A percentile compares a stretch with the other conserved stretches of the same genome.
Conservation (phyloP, 2,329 filamentous ascomycete species). For the Aspergillus sp. region DNA sequence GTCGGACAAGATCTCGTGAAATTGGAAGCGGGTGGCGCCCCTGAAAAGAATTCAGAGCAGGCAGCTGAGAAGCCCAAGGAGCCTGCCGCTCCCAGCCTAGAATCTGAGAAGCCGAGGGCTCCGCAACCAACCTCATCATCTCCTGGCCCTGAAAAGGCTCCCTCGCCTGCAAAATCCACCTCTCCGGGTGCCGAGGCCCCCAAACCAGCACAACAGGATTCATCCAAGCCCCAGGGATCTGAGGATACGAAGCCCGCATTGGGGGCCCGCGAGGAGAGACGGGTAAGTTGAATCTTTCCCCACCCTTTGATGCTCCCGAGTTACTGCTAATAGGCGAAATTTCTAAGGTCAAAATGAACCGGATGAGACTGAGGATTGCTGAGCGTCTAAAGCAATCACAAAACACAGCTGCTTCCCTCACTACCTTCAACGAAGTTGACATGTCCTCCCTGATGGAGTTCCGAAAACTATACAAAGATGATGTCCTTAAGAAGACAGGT, state of each 20-base stretch:
- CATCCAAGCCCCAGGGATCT: slow-evolving; percentile 21
- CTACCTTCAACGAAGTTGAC: slow-evolving; percentile 98
- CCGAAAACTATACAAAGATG: slow-evolving; percentile 95
- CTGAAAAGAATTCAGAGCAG: slow-evolving; percentile 57
- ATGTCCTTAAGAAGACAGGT: slow-evolving; percentile 90
- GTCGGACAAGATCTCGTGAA: slow-evolving; percentile 90
- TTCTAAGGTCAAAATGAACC: slow-evolving; percentile 94
- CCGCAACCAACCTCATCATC: slow-evolving; percentile 16
- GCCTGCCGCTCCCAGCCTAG: slow-evolving; percentile 53
- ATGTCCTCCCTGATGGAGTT: slow-evolving; percentile 98
- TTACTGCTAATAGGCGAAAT: slow-evolving; percentile 6
- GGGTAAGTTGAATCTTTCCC: slow-evolving; percentile 58
- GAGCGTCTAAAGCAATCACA: slow-evolving; percentile 99
- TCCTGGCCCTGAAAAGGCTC: slow-evolving; percentile 29
- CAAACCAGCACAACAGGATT: slow-evolving; percentile 20
- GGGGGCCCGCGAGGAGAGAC: slow-evolving; percentile 81
- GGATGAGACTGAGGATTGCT: slow-evolving; percentile 95
- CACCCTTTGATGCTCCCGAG: not conserved
- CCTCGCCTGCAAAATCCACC: slow-evolving; percentile 41
- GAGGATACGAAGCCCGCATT: slow-evolving; percentile 40
- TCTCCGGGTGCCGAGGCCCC: slow-evolving; percentile 30
- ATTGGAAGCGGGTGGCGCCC: slow-evolving; percentile 73
- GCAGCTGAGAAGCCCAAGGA: slow-evolving; percentile 60
- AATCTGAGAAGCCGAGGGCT: slow-evolving; percentile 28
- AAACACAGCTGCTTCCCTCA: slow-evolving; percentile 94